Conservation (phyloP, 805 yeast genomes). For the Metschnikowia corniflorae region DNA sequence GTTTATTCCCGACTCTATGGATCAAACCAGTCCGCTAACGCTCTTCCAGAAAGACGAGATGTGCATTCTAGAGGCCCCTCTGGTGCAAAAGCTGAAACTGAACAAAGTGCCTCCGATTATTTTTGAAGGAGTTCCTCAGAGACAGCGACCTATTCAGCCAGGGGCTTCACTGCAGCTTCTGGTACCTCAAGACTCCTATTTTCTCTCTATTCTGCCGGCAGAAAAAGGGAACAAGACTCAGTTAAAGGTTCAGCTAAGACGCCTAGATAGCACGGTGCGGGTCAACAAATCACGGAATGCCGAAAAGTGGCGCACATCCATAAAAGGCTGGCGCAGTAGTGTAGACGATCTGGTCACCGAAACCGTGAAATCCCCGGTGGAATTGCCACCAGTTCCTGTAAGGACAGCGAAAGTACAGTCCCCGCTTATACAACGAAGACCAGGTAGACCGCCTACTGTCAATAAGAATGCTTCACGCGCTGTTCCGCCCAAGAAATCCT, state of each 20-base stretch:
- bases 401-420: conserved; percentile 5
- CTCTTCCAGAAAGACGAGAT: conserved; percentile 35
- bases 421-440: conserved; percentile 5
- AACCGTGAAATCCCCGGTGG: background rate
- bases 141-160: conserved; percentile 16
- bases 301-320: conserved; percentile 24
- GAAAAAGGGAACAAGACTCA: conserved; percentile 5
- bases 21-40: conserved; percentile 29
- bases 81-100: conserved; percentile 20
- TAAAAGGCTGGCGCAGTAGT: conserved; percentile 11
- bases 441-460: background rate
- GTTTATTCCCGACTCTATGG: conserved; percentile 40
- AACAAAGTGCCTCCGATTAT: conserved; percentile 22
- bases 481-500: background rate
- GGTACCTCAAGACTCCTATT: conserved; percentile 26
- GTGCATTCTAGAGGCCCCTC: conserved; percentile 30
- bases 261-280: conserved; percentile 31
- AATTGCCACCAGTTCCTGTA: background rate
- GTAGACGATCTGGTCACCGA: background rate
- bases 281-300: conserved; percentile 38
- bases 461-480: background rate
- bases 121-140: conserved; percentile 39
- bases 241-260: conserved; percentile 16
- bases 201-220: conserved; percentile 23
- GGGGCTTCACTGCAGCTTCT: conserved; percentile 14